Evolutionary conservation across 148 eudicot genomes (phyloP).

Genomic region (Vaccinium corymbosum): DNA sequence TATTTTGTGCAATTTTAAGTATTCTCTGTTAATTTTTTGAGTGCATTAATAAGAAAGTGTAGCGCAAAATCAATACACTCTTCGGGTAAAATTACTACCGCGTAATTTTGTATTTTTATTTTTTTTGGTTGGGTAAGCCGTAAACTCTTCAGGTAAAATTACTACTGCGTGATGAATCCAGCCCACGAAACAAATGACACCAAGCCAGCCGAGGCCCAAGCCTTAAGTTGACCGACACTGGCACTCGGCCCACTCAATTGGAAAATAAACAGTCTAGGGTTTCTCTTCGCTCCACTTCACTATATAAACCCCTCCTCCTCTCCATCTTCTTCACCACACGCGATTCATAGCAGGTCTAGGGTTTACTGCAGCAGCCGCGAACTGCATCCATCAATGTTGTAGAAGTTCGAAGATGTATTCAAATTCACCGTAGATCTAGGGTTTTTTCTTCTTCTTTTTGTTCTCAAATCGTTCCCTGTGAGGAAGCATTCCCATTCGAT

Average conservation of each 20-base stretch:
- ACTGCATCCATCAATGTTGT: background rate
- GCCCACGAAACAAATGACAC: no score
- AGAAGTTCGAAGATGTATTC: background rate
- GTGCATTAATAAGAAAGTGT: no score
- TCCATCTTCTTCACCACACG: background rate
- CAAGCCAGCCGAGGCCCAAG: background rate
- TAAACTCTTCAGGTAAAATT: no score
- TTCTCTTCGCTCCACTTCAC: background rate
- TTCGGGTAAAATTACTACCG: no score
- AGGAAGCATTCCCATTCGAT: constrained; percentile 71
- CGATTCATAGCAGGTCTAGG: background rate
- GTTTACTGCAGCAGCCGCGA: background rate
- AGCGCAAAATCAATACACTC: no score
- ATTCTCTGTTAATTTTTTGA: no score
- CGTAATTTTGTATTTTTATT: no score
- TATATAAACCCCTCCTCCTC: background rate
- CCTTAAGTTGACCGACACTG: background rate
- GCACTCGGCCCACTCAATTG: background rate
- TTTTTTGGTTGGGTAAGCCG: no score
- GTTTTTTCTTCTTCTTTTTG: background rate
- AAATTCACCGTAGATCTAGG: no score
- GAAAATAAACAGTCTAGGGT: background rate
- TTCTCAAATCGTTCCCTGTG: constrained; percentile 29
- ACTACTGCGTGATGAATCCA: no score
- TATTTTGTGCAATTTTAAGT: no score